Conservation (phyloP, 2,329 filamentous ascomycete genomes). For the Beauveria pseudobassiana region DNA sequence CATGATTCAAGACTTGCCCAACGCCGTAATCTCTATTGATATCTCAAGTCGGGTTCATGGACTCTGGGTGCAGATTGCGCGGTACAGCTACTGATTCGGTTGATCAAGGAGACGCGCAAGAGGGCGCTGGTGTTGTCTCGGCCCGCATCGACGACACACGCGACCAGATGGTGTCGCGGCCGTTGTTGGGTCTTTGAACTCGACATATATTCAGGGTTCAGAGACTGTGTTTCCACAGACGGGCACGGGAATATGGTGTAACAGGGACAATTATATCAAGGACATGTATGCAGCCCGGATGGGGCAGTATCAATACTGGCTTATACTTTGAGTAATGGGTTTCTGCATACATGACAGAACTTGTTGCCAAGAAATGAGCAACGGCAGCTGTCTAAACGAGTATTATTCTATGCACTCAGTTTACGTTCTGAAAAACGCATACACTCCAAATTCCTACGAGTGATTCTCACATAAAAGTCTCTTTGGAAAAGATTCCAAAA, state of each 20-base stretch:
- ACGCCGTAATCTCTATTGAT: constrained; percentile 53
- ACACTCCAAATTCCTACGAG: constrained; percentile 26
- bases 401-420: background rate
- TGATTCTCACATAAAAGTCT: background rate
- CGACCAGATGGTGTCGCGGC: background rate
- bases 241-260: constrained; percentile 1
- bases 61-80: constrained; percentile 58
- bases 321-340: constrained; percentile 33
- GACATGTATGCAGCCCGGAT: constrained; percentile 1
- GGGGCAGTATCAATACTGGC: background rate
- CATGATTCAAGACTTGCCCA: constrained; percentile 62
- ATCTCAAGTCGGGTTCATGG: constrained; percentile 55
- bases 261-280: background rate
- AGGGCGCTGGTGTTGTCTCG: background rate
- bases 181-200: background rate
- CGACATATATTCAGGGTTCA: background rate
- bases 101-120: background rate
- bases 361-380: background rate
- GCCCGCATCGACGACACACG: background rate
- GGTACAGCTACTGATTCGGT: background rate
- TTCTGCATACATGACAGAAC: too few species aligned
- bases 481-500: background rate
- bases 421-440: background rate
- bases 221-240: background rate
- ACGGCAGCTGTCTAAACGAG: background rate